These are phyloP conservation scores for Colletotrichum brevisporum DNA, from an alignment of 2,329 filamentous ascomycete species.

Conservation along the genomic window DNA sequence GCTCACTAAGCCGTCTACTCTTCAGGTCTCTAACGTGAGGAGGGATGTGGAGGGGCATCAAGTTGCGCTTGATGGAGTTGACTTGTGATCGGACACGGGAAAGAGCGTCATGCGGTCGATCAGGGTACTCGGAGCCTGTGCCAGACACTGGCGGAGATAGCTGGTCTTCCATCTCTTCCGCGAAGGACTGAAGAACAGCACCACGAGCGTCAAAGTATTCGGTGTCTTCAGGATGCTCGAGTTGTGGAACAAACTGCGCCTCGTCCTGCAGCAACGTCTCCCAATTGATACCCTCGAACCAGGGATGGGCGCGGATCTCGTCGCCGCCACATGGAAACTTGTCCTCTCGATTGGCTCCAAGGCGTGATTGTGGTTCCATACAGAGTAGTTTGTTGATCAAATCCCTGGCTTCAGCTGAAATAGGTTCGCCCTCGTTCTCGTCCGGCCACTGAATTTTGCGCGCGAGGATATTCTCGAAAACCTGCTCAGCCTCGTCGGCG, in stretches of 20 bases:
- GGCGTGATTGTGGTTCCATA: slow-evolving; percentile 82
- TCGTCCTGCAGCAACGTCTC: slow-evolving; percentile 93
- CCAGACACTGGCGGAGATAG: slow-evolving; percentile 78
- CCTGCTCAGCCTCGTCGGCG: slow-evolving; percentile 88
- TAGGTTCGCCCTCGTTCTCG: slow-evolving; percentile 78
- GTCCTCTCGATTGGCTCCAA: slow-evolving; percentile 89
- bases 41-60: slow-evolving; percentile 97
- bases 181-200: slow-evolving; percentile 91
- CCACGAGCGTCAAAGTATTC: slow-evolving; percentile 97
- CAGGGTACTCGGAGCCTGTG: slow-evolving; percentile 82
- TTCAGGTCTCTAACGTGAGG: slow-evolving; percentile 95
- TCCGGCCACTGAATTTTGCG: slow-evolving; percentile 95
- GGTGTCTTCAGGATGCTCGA: slow-evolving; percentile 95
- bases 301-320: slow-evolving; percentile 90
- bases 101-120: slow-evolving; percentile 93
- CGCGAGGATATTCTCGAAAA: slow-evolving; percentile 96
- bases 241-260: slow-evolving; percentile 92
- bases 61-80: slow-evolving; percentile 87
- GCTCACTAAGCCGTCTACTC: slow-evolving; percentile 90
- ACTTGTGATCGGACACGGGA: slow-evolving; percentile 91
- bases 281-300: slow-evolving; percentile 93
- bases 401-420: slow-evolving; percentile 91
- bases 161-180: slow-evolving; percentile 94
- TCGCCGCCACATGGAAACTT: slow-evolving; percentile 87
- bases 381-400: slow-evolving; percentile 94